Evolutionary conservation across 441 rosid species (phyloP), one percentile per base, ranked within the genome.

Genomic region (Jatropha podagrica): DNA sequence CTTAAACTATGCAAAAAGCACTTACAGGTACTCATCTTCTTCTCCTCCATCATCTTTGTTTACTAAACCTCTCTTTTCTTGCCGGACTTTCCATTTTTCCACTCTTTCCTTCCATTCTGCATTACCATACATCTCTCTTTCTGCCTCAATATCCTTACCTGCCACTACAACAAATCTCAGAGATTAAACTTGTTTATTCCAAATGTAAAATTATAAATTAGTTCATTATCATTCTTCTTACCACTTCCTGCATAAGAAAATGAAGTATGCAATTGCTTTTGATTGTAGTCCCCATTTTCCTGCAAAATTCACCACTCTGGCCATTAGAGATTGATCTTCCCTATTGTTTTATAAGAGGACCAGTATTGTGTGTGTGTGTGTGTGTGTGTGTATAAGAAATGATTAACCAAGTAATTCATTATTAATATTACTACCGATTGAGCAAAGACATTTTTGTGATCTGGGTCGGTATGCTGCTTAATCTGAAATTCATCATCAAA

Each of bases 101-200:
- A 94, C 90, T 79, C 98, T 84, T 48, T 94, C 97, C 81, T 91
- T 83, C 98, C 98, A 94, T 79, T 94, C 96, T 0, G 85, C 91
- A 42, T 84, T 88, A 76, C 85, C 88, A 76, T 83, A 86, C 20
- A 71, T 72, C 65, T 91, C 98, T 81, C 83, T 91, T 13, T 90
- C 96, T 44, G 85, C 91, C 78, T 94, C 96, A 61, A 92, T 74
- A 4, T 92, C 96, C 84, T 86, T 89, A 2, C 91, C 92, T 7
- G 81, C 78, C 49, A 85, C 98, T 90, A 68, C 58, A 27, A 79
- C 61, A 1, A n/a, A 60, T n/a, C n/a, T 8, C 42, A 14, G 20
- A n/a, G 38, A 40, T 20, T 48, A 20, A n/a, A 54, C 0, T 15
- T 54, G 14, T 54, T 15, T 54, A 41, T 71, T 20, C 58, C 1